Evolutionary conservation across 352 stramenopile species (phyloP).

Genomic region (Pythium dissimile): DNA sequence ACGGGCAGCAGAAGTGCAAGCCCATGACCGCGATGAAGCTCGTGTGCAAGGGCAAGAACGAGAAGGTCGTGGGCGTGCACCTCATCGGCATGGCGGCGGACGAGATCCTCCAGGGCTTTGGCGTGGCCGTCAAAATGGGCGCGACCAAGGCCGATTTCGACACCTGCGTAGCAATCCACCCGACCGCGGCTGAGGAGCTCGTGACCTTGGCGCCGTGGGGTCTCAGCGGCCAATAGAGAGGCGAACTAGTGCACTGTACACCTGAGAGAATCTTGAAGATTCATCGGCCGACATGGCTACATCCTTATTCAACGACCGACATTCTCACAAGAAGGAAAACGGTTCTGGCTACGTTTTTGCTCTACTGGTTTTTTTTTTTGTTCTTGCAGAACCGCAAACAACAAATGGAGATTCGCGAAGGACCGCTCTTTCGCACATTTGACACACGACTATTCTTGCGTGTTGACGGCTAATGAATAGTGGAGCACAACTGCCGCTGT

Average conservation of each 20-base stretch:
- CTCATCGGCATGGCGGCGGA: constrained; percentile 93
- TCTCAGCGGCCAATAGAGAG: constrained; percentile 16
- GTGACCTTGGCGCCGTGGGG: constrained; percentile 90
- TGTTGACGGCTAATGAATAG: no score
- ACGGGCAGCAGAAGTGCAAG: constrained; percentile 80
- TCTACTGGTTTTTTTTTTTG: no score
- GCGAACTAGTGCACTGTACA: not conserved
- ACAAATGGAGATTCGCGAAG: no score
- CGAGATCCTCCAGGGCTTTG: constrained; percentile 99
- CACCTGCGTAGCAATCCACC: constrained; percentile 94
- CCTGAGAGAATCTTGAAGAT: constrained; percentile 17
- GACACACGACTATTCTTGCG: no score
- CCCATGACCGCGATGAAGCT: constrained; percentile 95
- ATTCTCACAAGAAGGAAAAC: not conserved
- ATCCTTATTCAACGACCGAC: constrained; percentile 2
- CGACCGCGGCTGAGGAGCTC: constrained; percentile 96
- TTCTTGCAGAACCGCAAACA: no score
- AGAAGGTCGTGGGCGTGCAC: constrained; percentile 97
- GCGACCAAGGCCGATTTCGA: constrained; percentile 98
- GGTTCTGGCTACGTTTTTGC: not conserved
- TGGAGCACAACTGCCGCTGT: no score
- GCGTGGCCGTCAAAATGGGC: constrained; percentile 98
- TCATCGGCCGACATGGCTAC: constrained; percentile 13
- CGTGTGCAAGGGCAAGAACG: constrained; percentile 81
- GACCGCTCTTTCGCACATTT: no score